phyloP scores from a whole-genome alignment of 208 protist genomes.

The Trypanosoma congolense region DNA sequence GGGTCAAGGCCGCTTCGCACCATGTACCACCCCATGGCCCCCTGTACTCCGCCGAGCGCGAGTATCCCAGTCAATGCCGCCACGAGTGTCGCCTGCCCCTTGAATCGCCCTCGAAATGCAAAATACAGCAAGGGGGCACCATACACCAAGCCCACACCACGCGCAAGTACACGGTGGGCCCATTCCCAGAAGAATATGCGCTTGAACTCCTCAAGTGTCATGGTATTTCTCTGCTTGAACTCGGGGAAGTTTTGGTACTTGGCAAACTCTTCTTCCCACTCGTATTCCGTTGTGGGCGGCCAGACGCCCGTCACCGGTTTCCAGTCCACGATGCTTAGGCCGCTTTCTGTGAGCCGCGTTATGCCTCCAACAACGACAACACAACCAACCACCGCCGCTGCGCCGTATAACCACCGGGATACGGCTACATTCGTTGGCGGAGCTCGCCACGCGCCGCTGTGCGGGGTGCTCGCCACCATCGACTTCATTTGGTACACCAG shows the following conservation, averaged over 20 bases:
- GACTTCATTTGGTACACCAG: constrained; percentile 7
- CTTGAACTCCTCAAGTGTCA: constrained; percentile 95
- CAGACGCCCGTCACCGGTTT: constrained; percentile 86
- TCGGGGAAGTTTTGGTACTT: constrained; percentile 96
- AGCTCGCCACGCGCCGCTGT: constrained; percentile 16
- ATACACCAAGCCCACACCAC: constrained; percentile 88
- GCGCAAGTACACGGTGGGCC: constrained; percentile 91
- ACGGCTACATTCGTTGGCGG: constrained; percentile 63
- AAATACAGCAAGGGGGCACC: constrained; percentile 90
- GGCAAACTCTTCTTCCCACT: constrained; percentile 95
- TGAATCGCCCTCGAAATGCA: constrained; percentile 53
- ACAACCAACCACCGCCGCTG: constrained; percentile 76
- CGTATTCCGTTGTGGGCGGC: constrained; percentile 83
- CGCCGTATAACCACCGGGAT: constrained; percentile 84
- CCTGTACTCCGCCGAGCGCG: constrained; percentile 75
- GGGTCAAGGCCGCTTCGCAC: constrained; percentile 93
- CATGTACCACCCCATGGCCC: constrained; percentile 97
- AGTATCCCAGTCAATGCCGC: constrained; percentile 51
- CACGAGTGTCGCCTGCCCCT: constrained; percentile 33
- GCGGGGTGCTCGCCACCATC: not conserved
- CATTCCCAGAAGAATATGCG: constrained; percentile 97
- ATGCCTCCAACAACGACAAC: constrained; percentile 93
- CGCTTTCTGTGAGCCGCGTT: constrained; percentile 93
- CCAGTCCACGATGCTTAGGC: constrained; percentile 94
- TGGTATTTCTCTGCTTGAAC: constrained; percentile 91